Conservation (phyloP, 352 stramenopile genomes). For the Phytophthora foliorum region DNA sequence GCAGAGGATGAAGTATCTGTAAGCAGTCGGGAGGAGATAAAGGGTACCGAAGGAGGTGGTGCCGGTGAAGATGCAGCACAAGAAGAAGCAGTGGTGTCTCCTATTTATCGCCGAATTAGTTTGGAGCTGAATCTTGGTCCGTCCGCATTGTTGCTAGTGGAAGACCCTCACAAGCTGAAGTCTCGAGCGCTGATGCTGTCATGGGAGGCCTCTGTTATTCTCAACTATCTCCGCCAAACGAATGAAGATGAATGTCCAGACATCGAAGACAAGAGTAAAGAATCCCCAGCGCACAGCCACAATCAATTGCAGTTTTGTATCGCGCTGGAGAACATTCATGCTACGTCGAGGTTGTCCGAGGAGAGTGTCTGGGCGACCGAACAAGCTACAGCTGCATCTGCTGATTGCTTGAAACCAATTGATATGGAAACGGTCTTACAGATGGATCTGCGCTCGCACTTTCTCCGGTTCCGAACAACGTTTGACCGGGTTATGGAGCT, state of each 20-base stretch:
- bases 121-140: conserved; percentile 72
- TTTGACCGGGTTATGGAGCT: conserved; percentile 86
- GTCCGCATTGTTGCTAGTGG: conserved; percentile 77
- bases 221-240: conserved; percentile 69
- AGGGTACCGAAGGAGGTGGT: conserved; percentile 5
- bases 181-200: conserved; percentile 86
- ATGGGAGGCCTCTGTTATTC: conserved; percentile 72
- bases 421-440: conserved; percentile 76
- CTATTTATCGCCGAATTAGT: conserved; percentile 56
- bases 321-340: conserved; percentile 75
- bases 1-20: conserved; percentile 34
- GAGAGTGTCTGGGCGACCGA: conserved; percentile 74
- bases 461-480: conserved; percentile 71
- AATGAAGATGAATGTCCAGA: conserved; percentile 44
- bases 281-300: conserved; percentile 35
- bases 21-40: conserved; percentile 27
- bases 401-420: conserved; percentile 86
- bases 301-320: conserved; percentile 77
- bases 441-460: conserved; percentile 68
- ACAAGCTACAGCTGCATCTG: conserved; percentile 51
- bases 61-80: conserved; percentile 6
- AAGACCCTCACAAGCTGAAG: conserved; percentile 73
- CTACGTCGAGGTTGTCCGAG: conserved; percentile 77
- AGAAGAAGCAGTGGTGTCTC: conserved; percentile 20
- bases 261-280: conserved; percentile 23